Evolutionary conservation across 192 early-diverging fungal species (phyloP), one percentile per base, ranked within the genome.

Genomic region (Gaertneriomyces semiglobifer): DNA sequence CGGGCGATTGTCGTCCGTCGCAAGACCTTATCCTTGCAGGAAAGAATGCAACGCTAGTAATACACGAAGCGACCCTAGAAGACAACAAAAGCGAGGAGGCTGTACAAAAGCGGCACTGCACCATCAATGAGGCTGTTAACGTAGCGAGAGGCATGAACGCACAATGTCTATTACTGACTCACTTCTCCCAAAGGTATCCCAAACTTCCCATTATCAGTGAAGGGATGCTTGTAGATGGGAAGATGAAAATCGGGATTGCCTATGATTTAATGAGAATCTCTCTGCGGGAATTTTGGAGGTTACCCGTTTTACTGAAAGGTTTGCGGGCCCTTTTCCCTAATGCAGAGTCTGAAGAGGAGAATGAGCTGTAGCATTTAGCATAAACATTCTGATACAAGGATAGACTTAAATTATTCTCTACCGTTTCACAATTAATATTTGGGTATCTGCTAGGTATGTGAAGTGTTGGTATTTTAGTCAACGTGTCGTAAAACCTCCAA

Each of bases 161-260:
- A 19, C 80, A 87, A 53, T 86, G 86, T 61, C 81, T 92, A 14
- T 69, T 99, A 40, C 75, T 99, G 46, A 99, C 93, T 40, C 96
- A 99, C 66, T 99, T 99, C 73, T 94, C 92, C 67, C 94, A 96
- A 74, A 84, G 96, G 11, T 99, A 95, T 73, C 89, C 92, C 4
- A 93, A 91, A 72, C 76, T 92, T n/a, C 92, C 90, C n/a, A 44
- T 62, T 12, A 60, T 25, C 7, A 41, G n/a, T 33, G 82, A 82
- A 16, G 25, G 25, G 25, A 0, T 33, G 25, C 25, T 33, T 33
- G 25, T 33, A 33, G 79, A 86, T 60, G 46, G 68, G 4, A 79
- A 68, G 10, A 92, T 62, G 18, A 41, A 74, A 6, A 79, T 87
- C 33, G 86, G 82, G 25, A 82, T 89, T 39, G 85, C 86, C 45